Conservation (phyloP, 2,329 filamentous ascomycete genomes). For the Rhynchosporium graminicola region DNA sequence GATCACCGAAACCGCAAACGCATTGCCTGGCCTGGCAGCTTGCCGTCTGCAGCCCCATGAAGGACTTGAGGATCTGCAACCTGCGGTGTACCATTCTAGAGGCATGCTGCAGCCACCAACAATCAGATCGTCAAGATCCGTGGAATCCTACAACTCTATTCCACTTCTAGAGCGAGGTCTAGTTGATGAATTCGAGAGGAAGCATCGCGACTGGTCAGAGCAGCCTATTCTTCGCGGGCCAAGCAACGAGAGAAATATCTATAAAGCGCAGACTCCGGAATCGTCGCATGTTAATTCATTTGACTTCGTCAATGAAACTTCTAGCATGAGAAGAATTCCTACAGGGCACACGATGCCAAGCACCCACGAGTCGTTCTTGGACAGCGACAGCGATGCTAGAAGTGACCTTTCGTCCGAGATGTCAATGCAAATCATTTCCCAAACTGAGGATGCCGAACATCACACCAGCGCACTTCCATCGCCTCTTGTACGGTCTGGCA, state of each 20-base stretch:
- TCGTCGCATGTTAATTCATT: constrained; percentile 49
- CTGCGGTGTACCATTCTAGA: constrained; percentile 36
- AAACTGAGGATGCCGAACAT: constrained; percentile 38
- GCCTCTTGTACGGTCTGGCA: constrained; percentile 38
- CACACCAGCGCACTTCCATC: constrained; percentile 40
- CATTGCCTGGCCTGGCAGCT: constrained; percentile 34
- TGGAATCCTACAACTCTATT: constrained; percentile 74
- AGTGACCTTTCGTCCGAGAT: constrained; percentile 66
- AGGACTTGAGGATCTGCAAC: constrained; percentile 32
- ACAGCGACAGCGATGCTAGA: constrained; percentile 41
- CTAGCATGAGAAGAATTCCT: constrained; percentile 46
- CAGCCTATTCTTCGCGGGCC: constrained; percentile 55
- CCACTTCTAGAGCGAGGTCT: constrained; percentile 72
- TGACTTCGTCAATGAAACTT: constrained; percentile 55
- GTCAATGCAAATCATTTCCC: constrained; percentile 50
- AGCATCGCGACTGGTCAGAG: constrained; percentile 53
- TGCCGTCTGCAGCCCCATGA: constrained; percentile 30
- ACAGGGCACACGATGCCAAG: constrained; percentile 31
- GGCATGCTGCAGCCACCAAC: constrained; percentile 42
- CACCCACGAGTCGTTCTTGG: constrained; percentile 42
- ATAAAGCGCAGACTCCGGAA: constrained; percentile 33
- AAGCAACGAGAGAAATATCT: constrained; percentile 43
- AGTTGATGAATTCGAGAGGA: constrained; percentile 50
- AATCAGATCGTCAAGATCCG: constrained; percentile 59
- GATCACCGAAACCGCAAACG: constrained; percentile 46